phyloP scores from a whole-genome alignment of 352 stramenopile species.

The Phytophthora sojae region DNA sequence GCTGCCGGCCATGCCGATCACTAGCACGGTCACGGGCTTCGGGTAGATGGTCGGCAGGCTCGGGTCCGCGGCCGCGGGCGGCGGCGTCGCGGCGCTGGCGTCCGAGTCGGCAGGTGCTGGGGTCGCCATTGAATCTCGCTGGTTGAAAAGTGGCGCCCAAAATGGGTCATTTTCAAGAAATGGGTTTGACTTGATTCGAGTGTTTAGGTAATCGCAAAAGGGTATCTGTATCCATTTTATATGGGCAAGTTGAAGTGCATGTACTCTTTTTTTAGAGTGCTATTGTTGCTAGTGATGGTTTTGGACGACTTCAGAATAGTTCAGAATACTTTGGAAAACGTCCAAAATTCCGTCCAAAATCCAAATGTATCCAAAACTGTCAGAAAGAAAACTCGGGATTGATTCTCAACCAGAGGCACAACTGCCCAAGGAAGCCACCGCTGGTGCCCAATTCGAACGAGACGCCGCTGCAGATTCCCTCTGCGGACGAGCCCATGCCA shows the following conservation, averaged over 20 bases:
- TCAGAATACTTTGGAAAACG: too few relatives aligned
- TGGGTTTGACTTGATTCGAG: not conserved
- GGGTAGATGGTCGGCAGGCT: slow-evolving; percentile 61
- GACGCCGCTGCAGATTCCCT: too few relatives aligned
- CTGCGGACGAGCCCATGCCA: too few relatives aligned
- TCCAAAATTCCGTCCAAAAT: too few relatives aligned
- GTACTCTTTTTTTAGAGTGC: slow-evolving; percentile 2
- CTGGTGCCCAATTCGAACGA: too few relatives aligned
- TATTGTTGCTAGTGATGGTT: too few relatives aligned
- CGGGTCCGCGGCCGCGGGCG: slow-evolving; percentile 33
- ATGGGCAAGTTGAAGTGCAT: slow-evolving; percentile 24
- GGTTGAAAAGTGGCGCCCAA: slow-evolving; percentile 7
- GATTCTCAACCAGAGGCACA: too few relatives aligned
- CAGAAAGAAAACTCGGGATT: too few relatives aligned
- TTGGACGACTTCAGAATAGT: too few relatives aligned
- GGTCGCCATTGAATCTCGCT: slow-evolving; percentile 38
- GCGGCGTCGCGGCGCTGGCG: slow-evolving; percentile 8
- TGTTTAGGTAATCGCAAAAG: slow-evolving; percentile 1
- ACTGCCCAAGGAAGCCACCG: too few relatives aligned
- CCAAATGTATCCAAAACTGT: too few relatives aligned
- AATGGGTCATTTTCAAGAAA: slow-evolving; percentile 10
- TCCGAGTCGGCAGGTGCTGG: slow-evolving; percentile 2
- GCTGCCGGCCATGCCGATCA: slow-evolving; percentile 97
- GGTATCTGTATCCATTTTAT: not conserved
- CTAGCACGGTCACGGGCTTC: slow-evolving; percentile 78